phyloP scores from a whole-genome alignment of 345 rosid species.

The Syzygium aromaticum region DNA sequence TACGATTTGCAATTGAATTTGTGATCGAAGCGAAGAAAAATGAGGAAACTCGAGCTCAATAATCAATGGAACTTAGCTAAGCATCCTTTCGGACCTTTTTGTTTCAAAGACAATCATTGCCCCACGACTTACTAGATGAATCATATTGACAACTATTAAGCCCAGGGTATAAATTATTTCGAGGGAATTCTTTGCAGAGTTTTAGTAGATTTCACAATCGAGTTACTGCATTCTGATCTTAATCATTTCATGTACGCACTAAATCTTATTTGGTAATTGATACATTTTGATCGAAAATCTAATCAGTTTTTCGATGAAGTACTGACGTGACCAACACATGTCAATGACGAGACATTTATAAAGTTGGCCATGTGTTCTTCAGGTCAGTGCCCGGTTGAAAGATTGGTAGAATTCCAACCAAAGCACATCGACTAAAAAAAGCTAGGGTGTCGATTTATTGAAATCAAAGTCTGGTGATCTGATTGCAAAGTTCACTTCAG shows the following conservation, averaged over 20 bases:
- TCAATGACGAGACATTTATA: accelerated
- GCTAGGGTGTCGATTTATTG: accelerated
- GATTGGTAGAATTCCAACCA: neutral
- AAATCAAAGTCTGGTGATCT: neutral
- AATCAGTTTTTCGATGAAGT: neutral
- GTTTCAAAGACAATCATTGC: neutral
- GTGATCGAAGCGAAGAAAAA: neutral
- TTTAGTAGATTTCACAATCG: too few species aligned
- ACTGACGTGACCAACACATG: neutral
- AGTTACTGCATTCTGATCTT: too few species aligned
- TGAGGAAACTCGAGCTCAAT: neutral
- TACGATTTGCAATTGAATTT: neutral
- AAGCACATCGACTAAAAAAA: neutral
- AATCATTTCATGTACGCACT: neutral
- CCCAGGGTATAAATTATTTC: neutral
- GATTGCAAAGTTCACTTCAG: neutral
- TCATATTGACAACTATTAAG: neutral
- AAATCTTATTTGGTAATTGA: neutral
- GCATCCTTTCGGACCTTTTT: neutral
- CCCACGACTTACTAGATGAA: neutral
- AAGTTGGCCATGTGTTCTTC: accelerated
- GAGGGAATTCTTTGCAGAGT: neutral
- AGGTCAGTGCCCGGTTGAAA: neutral
- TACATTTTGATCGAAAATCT: neutral
- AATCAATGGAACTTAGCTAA: neutral